Base-by-base conservation (phyloP, 2,329 filamentous ascomycete species). In the Trichoderma atrobrunneum region DNA sequence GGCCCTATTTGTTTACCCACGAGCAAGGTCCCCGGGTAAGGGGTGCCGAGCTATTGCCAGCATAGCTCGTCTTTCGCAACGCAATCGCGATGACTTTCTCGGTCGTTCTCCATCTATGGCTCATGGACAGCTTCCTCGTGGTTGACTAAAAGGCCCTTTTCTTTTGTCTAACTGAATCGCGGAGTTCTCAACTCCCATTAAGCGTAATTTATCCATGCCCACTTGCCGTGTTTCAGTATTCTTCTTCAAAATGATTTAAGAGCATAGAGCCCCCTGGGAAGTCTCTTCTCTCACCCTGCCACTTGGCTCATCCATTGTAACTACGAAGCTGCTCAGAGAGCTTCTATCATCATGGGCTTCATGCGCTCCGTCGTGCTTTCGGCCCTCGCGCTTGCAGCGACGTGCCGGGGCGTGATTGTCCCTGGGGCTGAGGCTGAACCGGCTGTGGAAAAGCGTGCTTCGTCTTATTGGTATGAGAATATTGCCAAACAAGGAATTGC, bases 401-500 rank as follows among this genome's bases (percentile, higher is more conserved):
- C 63, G 11, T 56, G 43, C 54, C 43, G n/a, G 7, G 63, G 63
- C 11, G n/a, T 56, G 28, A 14, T 34, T 54, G 54, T 48, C 10
- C 39, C 62, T 65, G 62, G 28, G 5, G 30, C 21, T 2, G 43
- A 56, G n/a, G 63, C 43, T 56, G 63, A 54, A 11, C 14, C 63
- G 4, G 2, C 28, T 54, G 28, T 65, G 28, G 63, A 54, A 65
- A 68, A 68, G 54, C 65, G 65, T 30, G 65, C 51, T 30, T 68
- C 65, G 16, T 43, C 32, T 24, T 68, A 68, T 24, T 68, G 65
- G 65, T 57, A 57, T 57, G 51, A 57, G 16, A 59, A 68, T 28
- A 68, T 68, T 39, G 51, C 65, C 24, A 34, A 70, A 30, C 67
- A 62, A 30, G 67, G 67, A 34, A 16, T 70, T 34, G 56, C 54